Evolutionary conservation across 2,329 filamentous ascomycete genomes (phyloP), one percentile per base, ranked within the genome.

Genomic region (Didymellaceae sp.): DNA sequence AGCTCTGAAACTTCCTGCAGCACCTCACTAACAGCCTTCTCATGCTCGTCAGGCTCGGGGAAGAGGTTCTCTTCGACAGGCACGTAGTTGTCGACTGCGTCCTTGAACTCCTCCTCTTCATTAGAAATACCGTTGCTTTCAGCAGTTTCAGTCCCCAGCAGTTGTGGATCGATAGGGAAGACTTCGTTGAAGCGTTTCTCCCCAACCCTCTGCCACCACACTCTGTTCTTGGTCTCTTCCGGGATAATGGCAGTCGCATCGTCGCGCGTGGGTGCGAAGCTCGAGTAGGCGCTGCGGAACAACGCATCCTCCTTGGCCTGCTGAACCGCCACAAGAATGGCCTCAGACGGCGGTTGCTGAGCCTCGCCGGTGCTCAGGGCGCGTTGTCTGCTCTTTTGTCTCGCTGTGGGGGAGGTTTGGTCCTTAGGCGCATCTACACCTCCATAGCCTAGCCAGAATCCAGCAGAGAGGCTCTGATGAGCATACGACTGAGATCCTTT

Each of bases 181-280:
- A 86, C 78, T 32, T 84, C 82, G 52, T 87, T 81, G 61, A 88
- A 90, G 46, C 77, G 82, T 52, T 82, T 83, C 59, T 84, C 82
- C 21, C 89, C 89, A 42, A 82, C 77, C 54, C 84, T 84, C 66
- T 90, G 85, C 88, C 89, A 93, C 88, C 89, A 92, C 39, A 92
- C 62, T 47, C 84, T 83, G 43, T 85, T 84, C 52, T 89, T 83
- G 40, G 85, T 80, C 25, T 84, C 83, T 1, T 86, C 84, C 0
- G 89, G 84, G 3, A 91, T 78, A 49, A 91, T 78, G 5, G 89
- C 87, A 10, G 81, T 83, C 3, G 87, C 82, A 65, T 92, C 86
- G 69, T 93, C 89, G 61, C 84, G 86, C 42, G 82, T 85, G 0
- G 89, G 89, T 5, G 89, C 89, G 69, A 92, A 93, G 64, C 87